Conservation (phyloP, 257 asterid species). For the Capsicum baccatum region DNA sequence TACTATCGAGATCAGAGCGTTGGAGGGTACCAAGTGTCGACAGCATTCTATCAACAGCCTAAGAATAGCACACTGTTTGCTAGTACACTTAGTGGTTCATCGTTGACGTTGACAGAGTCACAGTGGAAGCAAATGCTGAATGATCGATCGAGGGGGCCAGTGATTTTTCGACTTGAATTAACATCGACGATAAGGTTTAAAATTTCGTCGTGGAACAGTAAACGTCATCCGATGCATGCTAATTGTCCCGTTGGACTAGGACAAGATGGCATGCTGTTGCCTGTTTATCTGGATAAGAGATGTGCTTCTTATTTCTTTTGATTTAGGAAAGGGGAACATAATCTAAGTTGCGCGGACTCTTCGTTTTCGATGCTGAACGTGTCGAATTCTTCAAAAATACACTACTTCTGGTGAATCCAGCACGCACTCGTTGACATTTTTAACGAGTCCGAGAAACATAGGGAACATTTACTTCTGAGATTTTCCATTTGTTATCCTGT, state of each 20-base stretch:
- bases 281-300: constrained; percentile 49
- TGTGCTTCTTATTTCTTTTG: constrained; percentile 75
- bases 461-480: background rate
- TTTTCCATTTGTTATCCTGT: background rate
- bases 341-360: too few species aligned
- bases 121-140: constrained; percentile 58
- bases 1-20: constrained; percentile 51
- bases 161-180: constrained; percentile 61
- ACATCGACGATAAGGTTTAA: constrained; percentile 69
- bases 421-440: too few species aligned
- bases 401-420: too few species aligned
- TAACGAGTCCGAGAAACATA: too few species aligned
- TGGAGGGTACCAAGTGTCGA: constrained; percentile 45
- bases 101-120: constrained; percentile 44
- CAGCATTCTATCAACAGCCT: constrained; percentile 70
- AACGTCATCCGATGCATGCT: constrained; percentile 69
- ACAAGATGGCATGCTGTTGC: constrained; percentile 69
- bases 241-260: constrained; percentile 80
- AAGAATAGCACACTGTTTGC: constrained; percentile 65
- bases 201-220: constrained; percentile 74
- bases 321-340: constrained; percentile 3
- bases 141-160: constrained; percentile 54
- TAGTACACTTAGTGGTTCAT: constrained; percentile 56
- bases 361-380: too few species aligned
- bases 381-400: too few species aligned